Conservation (phyloP, 768 basidiomycete genomes). For the Pisolithus microcarpus region DNA sequence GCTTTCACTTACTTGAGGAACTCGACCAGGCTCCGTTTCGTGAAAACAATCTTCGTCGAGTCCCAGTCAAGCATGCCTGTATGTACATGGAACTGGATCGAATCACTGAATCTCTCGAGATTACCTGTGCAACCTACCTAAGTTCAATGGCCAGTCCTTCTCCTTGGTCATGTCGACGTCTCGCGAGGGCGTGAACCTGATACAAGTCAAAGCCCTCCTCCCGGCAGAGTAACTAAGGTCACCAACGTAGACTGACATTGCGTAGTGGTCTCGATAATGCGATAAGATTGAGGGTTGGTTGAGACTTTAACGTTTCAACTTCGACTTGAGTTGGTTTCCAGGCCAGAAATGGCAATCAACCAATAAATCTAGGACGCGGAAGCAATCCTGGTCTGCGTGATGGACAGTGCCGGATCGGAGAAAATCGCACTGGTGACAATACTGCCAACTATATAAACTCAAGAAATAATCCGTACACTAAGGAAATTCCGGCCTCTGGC, state of each 20-base stretch:
- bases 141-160: constrained; percentile 61
- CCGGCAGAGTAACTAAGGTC: neutral
- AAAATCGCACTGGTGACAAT: no score
- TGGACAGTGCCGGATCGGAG: no score
- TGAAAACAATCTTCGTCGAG: constrained; percentile 66
- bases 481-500: constrained; percentile 21
- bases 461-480: constrained; percentile 6
- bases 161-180: constrained; percentile 58
- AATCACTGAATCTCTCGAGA: neutral
- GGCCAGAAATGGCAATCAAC: neutral
- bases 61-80: constrained; percentile 81
- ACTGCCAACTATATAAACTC: no score
- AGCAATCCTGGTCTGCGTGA: no score
- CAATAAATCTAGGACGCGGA: no score
- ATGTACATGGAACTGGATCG: neutral
- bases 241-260: neutral
- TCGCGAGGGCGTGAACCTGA: constrained; percentile 52
- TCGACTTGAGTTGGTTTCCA: neutral
- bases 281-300: neutral
- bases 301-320: no score
- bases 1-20: constrained; percentile 56
- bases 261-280: neutral
- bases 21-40: constrained; percentile 68
- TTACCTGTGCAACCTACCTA: constrained; percentile 39
- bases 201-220: neutral